Percentiles rank a stretch among this genome's conserved stretches.
These are phyloP conservation scores for Talaromyces sp. DNA, from an alignment of 2,329 filamentous ascomycete species.

Conservation along the genomic window DNA sequence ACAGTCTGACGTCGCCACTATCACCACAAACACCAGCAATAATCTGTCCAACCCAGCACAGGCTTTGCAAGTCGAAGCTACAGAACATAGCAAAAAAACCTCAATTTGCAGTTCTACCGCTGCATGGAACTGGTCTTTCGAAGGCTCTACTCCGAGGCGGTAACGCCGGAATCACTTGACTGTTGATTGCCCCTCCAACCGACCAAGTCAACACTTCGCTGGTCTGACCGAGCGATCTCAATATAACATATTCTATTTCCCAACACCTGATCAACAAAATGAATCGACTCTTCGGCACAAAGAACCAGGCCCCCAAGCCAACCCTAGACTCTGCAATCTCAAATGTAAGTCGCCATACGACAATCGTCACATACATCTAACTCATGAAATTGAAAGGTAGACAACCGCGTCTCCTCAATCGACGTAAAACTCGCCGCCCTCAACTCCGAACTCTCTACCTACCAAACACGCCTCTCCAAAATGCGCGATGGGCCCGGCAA, in stretches of 20 bases:
- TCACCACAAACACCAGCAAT: background rate
- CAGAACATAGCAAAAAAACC: no score
- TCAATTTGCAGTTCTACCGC: background rate
- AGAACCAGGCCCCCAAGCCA: slow-evolving; percentile 82
- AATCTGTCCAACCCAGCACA: background rate
- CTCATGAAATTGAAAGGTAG: slow-evolving; percentile 53
- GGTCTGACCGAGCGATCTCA: background rate
- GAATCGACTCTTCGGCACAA: slow-evolving; percentile 94
- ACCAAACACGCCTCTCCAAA: slow-evolving; percentile 81
- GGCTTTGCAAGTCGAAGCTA: background rate
- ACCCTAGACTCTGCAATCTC: slow-evolving; percentile 78
- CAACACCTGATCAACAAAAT: slow-evolving; percentile 47
- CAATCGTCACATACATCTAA: background rate
- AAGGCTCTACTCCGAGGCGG: background rate
- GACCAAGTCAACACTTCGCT: background rate
- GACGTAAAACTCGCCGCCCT: slow-evolving; percentile 93
- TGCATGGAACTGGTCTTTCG: background rate
- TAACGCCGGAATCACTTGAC: background rate
- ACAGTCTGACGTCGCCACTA: slow-evolving; percentile 6
- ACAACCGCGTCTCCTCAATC: slow-evolving; percentile 77
- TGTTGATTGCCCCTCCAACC: slow-evolving; percentile 2
- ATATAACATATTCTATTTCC: background rate
- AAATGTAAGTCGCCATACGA: slow-evolving; percentile 57
- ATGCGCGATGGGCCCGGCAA: slow-evolving; percentile 97
- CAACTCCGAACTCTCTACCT: slow-evolving; percentile 82